Conservation (phyloP, 2,329 filamentous ascomycete genomes). For the Diplodia mutila region DNA sequence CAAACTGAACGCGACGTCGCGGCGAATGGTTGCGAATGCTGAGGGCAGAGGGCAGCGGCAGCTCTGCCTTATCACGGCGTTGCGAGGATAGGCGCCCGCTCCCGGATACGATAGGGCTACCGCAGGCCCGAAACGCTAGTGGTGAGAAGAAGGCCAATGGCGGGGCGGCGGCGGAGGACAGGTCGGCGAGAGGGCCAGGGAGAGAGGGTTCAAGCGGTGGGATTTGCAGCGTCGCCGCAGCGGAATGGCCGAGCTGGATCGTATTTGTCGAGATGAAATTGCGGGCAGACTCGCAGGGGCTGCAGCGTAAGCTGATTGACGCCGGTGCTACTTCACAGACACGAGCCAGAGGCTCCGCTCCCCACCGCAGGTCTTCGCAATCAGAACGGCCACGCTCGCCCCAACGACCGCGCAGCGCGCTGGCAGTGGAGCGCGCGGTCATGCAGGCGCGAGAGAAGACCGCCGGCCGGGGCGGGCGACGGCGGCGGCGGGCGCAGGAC, state of each 20-base stretch:
- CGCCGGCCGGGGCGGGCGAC: background rate
- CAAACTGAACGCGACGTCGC: background rate
- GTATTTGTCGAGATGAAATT: slow-evolving; percentile 17
- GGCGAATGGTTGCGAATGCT: too few species aligned
- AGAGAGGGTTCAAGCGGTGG: slow-evolving; percentile 8
- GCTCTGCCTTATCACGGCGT: background rate
- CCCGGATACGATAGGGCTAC: slow-evolving; percentile 18
- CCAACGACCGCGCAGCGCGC: slow-evolving; percentile 10
- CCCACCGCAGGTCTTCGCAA: slow-evolving; percentile 17
- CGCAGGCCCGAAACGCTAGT: background rate
- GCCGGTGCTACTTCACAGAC: slow-evolving; percentile 7
- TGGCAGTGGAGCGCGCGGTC: background rate
- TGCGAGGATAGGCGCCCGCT: slow-evolving; percentile 2
- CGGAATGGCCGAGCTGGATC: slow-evolving; percentile 12
- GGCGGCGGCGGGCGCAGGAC: background rate
- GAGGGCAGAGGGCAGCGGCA: background rate
- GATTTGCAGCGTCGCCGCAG: slow-evolving; percentile 4
- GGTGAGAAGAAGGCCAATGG: slow-evolving; percentile 4
- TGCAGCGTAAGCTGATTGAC: slow-evolving; percentile 10
- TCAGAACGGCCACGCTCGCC: background rate
- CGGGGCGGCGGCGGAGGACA: too few species aligned
- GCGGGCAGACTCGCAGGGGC: background rate
- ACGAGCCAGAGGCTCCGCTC: background rate
- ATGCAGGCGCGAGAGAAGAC: slow-evolving; percentile 6
- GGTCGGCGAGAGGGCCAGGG: background rate